Base-by-base conservation (phyloP, 352 stramenopile species). In the Blastocystis sp. region DNA sequence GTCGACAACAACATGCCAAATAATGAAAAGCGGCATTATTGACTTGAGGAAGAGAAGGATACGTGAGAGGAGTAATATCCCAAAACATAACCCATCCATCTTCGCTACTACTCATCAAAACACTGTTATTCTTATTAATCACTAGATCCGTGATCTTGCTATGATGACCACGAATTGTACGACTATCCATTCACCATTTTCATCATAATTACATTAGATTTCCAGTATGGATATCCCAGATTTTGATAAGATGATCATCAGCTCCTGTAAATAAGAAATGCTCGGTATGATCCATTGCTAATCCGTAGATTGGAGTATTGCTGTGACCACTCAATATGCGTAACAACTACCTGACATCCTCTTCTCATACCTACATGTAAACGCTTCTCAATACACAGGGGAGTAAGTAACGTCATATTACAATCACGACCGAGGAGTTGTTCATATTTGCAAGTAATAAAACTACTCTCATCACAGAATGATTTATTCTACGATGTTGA, bases 161-260 rank as follows among this genome's bases (percentile, higher is more conserved):
- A 27, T 56, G 73, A 44, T 84, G 73, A 30, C 73, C 73, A 3
- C 73, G 51, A 48, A 84, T 84, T 22, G 73, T 84, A 1, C 54
- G 42, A 24, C 73, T 84, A 53, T n/a, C 13, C 5, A 51, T 84
- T 19, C 44, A 40, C 19, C 15, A 17, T 40, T 6, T 9, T 5
- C 7, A 44, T 33, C 17, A n/a, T 7, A 15, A 5, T 7, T 37
- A 84, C 73, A 84, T 33, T 7, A 84, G 48, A n/a, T 64, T 68
- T 3, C 73, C 73, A 0, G 94, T 95, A 37, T 90, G 91, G 27
- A 98, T 90, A 68, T 94, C 97, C 94, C 97, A 99, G 37, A 99
- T 93, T 91, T 98, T 98, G 40, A 98, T 95, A 15, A 99, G 91
- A 77, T 95, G 96, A 91, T 99, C 97, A 91, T 99, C 96, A 0